Conservation (phyloP, 2,329 filamentous ascomycete species). For the Colletotrichum higginsianum region DNA sequence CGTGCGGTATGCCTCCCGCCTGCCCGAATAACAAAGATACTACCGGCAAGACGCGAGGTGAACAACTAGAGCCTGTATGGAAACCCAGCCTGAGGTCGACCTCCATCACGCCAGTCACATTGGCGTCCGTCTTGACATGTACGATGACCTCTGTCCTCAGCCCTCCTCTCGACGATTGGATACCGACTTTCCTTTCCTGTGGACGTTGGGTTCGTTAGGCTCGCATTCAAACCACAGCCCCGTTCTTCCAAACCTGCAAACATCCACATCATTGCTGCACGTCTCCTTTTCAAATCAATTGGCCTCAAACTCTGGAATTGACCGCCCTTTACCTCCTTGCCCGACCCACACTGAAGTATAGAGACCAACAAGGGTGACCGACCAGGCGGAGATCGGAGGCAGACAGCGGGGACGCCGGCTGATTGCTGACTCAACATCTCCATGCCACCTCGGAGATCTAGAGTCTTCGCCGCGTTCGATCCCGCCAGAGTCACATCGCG, state of each 20-base stretch:
- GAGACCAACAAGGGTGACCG: conserved; percentile 15
- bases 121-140: conserved; percentile 27
- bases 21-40: background rate
- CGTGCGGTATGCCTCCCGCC: background rate
- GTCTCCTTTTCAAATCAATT: conserved; percentile 17
- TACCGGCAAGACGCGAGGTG: background rate
- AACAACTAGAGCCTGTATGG: background rate
- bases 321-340: conserved; percentile 38
- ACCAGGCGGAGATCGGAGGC: conserved; percentile 20
- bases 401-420: conserved; percentile 3
- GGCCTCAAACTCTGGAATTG: conserved; percentile 26
- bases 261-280: conserved; percentile 34
- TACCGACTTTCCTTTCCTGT: conserved; percentile 14
- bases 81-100: conserved; percentile 24
- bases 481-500: conserved; percentile 7
- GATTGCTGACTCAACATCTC: conserved; percentile 25
- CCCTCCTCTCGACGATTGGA: conserved; percentile 30
- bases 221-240: conserved; percentile 14
- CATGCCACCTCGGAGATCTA: conserved; percentile 27
- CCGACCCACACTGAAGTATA: conserved; percentile 18
- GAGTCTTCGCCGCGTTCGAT: conserved; percentile 5
- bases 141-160: conserved; percentile 21
- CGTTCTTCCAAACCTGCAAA: conserved; percentile 25
- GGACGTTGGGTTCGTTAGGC: conserved; percentile 30
- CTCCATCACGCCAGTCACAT: conserved; percentile 28